Evolutionary conservation across 164 flowering plant species (phyloP), one percentile per base, ranked within the genome.

Genomic region (Nymphaea thermarum): DNA sequence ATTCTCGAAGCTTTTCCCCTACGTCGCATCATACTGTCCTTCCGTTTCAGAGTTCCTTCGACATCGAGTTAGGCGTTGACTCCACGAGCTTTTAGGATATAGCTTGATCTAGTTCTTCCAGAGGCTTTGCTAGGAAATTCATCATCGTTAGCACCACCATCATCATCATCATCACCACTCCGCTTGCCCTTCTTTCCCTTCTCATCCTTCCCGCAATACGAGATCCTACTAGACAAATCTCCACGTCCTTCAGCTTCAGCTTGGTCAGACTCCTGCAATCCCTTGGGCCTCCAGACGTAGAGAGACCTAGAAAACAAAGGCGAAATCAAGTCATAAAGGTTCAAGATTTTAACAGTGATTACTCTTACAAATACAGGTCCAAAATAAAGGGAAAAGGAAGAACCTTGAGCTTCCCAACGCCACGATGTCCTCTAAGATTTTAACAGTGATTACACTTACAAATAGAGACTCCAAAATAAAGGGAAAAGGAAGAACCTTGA

Each of bases 361-460:
- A 5, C 4, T 25, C 15, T 45, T 2, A 65, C n/a, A 43, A 11
- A 15, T 16, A 11, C 55, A 41, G 18, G 67, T 15, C 25, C 67
- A 66, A 18, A 5, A 66, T 5, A 36, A 17, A 3, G 42, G 42
- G 36, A 42, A 43, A 63, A 68, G 12, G 17, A 16, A 43, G 18
- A 77, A 93, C 98, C 98, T 90, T 69, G 96, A 88, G 73, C 93
- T 90, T 66, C 98, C 98, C 65, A 90, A 77, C 62, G 95, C 98
- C 83, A 93, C 70, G 70, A 90, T 77, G 82, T 90, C 96, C 57
- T 89, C 87, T 87, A 4, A 97, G 98, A 79, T 93, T 7, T 10
- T 10, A 43, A 6, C 36, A 25, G 36, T 25, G 17, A 18, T 66
- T 66, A 8, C 67, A 66, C 59, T 6, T 44, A 41, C 12, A 44